These are phyloP conservation scores for Malassezia dermatis DNA, from an alignment of 1,284 basidiomycete species.

Conservation along the genomic window DNA sequence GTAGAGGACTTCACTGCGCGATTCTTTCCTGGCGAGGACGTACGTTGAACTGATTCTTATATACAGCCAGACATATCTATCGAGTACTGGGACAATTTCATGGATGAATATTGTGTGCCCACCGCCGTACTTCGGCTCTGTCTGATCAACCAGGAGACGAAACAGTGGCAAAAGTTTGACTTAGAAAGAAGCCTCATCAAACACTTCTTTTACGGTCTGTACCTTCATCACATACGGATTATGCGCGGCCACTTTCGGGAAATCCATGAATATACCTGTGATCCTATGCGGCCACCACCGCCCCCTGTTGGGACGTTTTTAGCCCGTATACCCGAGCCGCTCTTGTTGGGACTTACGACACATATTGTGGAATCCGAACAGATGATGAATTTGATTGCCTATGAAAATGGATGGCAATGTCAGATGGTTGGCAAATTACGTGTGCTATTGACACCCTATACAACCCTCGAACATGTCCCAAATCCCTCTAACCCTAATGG, in stretches of 20 bases:
- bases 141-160: constrained; percentile 4
- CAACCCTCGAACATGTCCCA: constrained; percentile 5
- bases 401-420: constrained; percentile 20
- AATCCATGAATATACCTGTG: constrained; percentile 2
- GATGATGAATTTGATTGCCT: constrained; percentile 7
- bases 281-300: constrained; percentile 9
- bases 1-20: neutral
- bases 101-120: constrained; percentile 3
- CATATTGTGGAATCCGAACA: constrained; percentile 19
- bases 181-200: constrained; percentile 5
- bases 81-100: neutral
- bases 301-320: neutral
- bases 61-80: neutral
- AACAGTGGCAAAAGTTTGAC: constrained; percentile 1
- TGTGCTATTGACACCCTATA: constrained; percentile 7
- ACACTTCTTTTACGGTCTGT: constrained; percentile 11
- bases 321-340: constrained; percentile 6
- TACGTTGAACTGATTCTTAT: neutral
- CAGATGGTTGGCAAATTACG: constrained; percentile 15
- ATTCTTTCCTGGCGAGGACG: neutral
- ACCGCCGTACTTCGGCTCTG: neutral
- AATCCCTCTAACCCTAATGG: neutral
- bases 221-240: neutral
- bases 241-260: constrained; percentile 9
- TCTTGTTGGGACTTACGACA: neutral